These are phyloP conservation scores for Cucumis variabilis DNA, from an alignment of 331 rosid species.

Conservation along the genomic window DNA sequence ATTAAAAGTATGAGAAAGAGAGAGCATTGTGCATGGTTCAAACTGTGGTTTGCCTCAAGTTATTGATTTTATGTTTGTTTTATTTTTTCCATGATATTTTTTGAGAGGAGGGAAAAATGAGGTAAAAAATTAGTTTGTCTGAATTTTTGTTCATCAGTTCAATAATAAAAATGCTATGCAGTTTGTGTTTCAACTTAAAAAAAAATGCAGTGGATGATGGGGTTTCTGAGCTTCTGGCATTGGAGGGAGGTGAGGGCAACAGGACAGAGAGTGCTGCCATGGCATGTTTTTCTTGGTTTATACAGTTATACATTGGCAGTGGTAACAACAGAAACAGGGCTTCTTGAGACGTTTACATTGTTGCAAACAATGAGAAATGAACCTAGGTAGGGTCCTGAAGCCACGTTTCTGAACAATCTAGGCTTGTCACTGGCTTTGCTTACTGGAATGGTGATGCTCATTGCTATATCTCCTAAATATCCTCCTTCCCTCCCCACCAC, in stretches of 20 bases:
- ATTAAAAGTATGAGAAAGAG: background rate
- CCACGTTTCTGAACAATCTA: constrained; percentile 69
- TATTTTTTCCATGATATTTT: background rate
- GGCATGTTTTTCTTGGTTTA: constrained; percentile 87
- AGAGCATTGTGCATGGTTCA: background rate
- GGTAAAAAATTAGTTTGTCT: background rate
- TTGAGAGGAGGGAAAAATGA: background rate
- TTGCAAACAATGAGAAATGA: constrained; percentile 69
- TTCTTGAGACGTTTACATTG: constrained; percentile 79
- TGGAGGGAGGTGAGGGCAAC: constrained; percentile 63
- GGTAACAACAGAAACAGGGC: constrained; percentile 91
- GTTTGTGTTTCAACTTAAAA: background rate
- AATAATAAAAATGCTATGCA: no score
- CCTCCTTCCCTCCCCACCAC: constrained; percentile 39
- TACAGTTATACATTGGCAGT: constrained; percentile 80
- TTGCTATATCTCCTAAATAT: constrained; percentile 72
- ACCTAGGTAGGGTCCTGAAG: constrained; percentile 52
- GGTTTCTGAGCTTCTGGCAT: constrained; percentile 94
- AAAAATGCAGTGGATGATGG: constrained; percentile 77
- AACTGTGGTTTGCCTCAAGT: background rate
- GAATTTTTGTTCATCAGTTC: background rate
- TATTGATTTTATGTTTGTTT: background rate
- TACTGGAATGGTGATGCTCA: constrained; percentile 67
- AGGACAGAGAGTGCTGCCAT: constrained; percentile 70
- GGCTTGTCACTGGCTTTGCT: constrained; percentile 74